Evolutionary conservation across 768 basidiomycete genomes (phyloP).

Genomic region (Podaxis rugospora): DNA sequence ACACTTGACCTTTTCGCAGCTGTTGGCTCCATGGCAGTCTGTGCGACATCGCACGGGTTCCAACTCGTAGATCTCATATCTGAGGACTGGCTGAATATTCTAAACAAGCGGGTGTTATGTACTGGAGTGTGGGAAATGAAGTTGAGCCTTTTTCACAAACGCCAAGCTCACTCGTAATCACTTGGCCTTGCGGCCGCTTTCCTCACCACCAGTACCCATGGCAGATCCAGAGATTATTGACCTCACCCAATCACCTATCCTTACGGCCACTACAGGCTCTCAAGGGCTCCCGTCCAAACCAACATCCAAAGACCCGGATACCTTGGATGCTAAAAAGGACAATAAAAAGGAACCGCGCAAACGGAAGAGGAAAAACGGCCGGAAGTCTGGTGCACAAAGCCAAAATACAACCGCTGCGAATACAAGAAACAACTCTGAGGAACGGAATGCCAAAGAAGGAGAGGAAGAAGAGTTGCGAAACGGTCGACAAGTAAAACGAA

Average conservation of each 20-base stretch:
- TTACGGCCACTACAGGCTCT: not conserved
- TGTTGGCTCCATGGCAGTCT: no score
- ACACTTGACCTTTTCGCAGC: no score
- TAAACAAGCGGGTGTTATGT: not conserved
- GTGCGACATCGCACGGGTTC: no score
- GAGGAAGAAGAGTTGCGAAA: not conserved
- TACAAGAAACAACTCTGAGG: slow-evolving; percentile 18
- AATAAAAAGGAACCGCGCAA: slow-evolving; percentile 18
- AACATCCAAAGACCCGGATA: not conserved
- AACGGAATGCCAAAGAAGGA: slow-evolving; percentile 14
- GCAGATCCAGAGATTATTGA: slow-evolving; percentile 26
- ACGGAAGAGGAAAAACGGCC: slow-evolving; percentile 18
- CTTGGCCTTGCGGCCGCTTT: not conserved
- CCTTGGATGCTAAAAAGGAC: not conserved
- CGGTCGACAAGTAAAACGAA: slow-evolving; percentile 7
- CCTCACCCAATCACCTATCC: slow-evolving; percentile 21
- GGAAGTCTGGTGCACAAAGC: slow-evolving; percentile 20
- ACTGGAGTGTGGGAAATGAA: not conserved
- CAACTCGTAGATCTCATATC: not conserved
- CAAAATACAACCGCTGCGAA: slow-evolving; percentile 11
- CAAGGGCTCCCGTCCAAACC: not conserved
- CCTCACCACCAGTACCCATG: not conserved
- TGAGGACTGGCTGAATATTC: not conserved
- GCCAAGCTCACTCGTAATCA: not conserved
- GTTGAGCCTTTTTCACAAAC: not conserved